phyloP scores from a whole-genome alignment of 345 rosid genomes.

The Kandelia obovata region DNA sequence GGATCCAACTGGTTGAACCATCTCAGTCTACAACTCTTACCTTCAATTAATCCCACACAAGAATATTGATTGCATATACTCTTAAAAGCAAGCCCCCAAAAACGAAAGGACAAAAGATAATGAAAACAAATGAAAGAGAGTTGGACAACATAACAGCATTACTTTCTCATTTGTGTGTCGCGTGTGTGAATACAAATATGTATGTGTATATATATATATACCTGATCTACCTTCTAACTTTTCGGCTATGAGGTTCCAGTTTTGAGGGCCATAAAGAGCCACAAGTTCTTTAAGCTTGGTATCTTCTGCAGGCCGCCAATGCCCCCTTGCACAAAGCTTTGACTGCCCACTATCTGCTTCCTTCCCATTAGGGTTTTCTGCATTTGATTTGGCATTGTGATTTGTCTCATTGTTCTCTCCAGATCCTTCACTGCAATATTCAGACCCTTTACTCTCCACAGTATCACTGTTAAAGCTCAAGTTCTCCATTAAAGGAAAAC shows the following conservation, averaged over 20 bases:
- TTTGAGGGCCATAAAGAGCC: conserved; percentile 88
- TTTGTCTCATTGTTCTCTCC: conserved; percentile 23
- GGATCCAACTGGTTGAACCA: conserved; percentile 99
- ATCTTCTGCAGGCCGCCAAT: conserved; percentile 98
- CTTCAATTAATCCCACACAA: conserved; percentile 25
- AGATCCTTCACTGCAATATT: conserved; percentile 32
- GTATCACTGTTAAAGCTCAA: conserved; percentile 9
- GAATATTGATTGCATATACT: neutral
- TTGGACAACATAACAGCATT: no score
- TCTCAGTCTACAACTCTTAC: conserved; percentile 91
- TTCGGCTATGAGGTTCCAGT: conserved; percentile 97
- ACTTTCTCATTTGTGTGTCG: no score
- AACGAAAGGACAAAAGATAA: neutral
- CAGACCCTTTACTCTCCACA: conserved; percentile 20
- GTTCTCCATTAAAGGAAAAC: conserved; percentile 33
- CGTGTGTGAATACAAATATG: no score
- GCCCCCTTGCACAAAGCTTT: conserved; percentile 88
- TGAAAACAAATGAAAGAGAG: neutral
- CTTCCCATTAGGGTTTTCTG: conserved; percentile 37
- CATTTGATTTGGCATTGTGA: conserved; percentile 22
- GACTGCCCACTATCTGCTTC: conserved; percentile 56
- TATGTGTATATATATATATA: conserved; percentile 12
- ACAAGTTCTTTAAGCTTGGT: conserved; percentile 87
- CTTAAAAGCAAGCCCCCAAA: neutral
- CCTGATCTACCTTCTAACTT: conserved; percentile 97